Percentiles rank a stretch among this genome's conserved stretches.
Conservation (phyloP, 1,284 basidiomycete genomes). For the Rhodotorula sp. region DNA sequence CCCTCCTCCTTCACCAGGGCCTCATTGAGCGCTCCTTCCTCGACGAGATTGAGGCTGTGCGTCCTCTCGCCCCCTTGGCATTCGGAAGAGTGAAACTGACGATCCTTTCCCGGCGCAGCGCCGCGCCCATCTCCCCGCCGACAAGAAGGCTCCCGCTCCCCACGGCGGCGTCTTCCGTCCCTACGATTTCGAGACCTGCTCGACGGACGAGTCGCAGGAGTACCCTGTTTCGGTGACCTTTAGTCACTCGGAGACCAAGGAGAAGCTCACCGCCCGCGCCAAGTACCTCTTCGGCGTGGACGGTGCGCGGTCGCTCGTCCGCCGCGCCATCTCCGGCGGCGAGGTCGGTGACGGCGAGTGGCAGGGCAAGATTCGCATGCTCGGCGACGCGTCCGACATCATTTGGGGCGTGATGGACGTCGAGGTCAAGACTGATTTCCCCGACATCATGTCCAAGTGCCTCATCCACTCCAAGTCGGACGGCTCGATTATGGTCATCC, state of each 20-base stretch:
- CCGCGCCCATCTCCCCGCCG: constrained; percentile 36
- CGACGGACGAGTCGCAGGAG: constrained; percentile 36
- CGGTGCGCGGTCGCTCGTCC: constrained; percentile 50
- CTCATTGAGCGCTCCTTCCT: constrained; percentile 53
- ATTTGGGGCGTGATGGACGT: constrained; percentile 49
- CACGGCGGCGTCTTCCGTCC: constrained; percentile 46
- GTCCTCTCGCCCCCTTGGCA: neutral
- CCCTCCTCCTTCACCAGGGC: constrained; percentile 53
- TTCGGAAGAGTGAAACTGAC: neutral
- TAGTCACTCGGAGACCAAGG: constrained; percentile 33
- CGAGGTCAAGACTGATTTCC: constrained; percentile 44
- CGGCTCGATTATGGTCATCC: constrained; percentile 50
- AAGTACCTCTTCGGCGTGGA: constrained; percentile 53
- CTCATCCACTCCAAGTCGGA: constrained; percentile 47
- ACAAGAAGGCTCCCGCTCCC: constrained; percentile 35
- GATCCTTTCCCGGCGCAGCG: constrained; percentile 2
- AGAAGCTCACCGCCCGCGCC: constrained; percentile 46
- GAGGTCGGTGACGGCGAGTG: constrained; percentile 45
- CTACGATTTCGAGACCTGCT: constrained; percentile 44
- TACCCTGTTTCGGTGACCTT: constrained; percentile 37
- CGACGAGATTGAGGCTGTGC: constrained; percentile 50
- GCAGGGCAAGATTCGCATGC: constrained; percentile 48
- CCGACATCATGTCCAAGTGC: constrained; percentile 46
- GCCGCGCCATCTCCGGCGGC: constrained; percentile 48
- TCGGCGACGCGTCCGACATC: constrained; percentile 51